These are phyloP conservation scores for Aspergillus panamensis DNA, from an alignment of 495 filamentous ascomycete species.

Conservation along the genomic window DNA sequence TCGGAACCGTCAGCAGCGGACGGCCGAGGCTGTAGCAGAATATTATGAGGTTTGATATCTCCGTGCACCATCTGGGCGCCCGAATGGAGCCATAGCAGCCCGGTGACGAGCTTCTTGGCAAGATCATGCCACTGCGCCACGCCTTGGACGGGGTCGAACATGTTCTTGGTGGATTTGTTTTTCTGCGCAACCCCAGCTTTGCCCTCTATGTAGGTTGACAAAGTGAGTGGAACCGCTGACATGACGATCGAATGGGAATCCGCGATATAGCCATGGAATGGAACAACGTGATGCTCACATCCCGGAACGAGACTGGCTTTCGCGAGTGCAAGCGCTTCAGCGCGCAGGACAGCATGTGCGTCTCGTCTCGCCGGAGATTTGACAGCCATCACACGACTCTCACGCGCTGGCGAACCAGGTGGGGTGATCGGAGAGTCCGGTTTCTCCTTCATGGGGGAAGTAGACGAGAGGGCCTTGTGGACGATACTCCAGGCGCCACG, in stretches of 20 bases:
- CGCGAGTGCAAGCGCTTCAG: slow-evolving; percentile 52
- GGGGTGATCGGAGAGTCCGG: slow-evolving; percentile 31
- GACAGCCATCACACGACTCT: slow-evolving; percentile 46
- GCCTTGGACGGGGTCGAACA: slow-evolving; percentile 51
- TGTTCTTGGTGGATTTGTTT: slow-evolving; percentile 41
- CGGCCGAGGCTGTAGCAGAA: slow-evolving; percentile 39
- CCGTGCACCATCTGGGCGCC: slow-evolving; percentile 47
- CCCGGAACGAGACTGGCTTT: slow-evolving; percentile 38
- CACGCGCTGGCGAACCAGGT: slow-evolving; percentile 45
- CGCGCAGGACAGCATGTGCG: slow-evolving; percentile 45
- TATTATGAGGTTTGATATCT: slow-evolving; percentile 56
- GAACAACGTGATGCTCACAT: slow-evolving; percentile 43
- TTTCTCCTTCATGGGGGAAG: slow-evolving; percentile 3
- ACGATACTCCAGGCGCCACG: slow-evolving; percentile 61
- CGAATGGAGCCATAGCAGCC: slow-evolving; percentile 51
- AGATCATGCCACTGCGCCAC: slow-evolving; percentile 40
- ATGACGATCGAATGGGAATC: slow-evolving; percentile 51
- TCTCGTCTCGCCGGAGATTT: slow-evolving; percentile 51
- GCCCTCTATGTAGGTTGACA: slow-evolving; percentile 49
- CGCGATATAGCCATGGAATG: slow-evolving; percentile 54
- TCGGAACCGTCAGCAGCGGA: slow-evolving; percentile 11
- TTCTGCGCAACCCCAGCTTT: slow-evolving; percentile 30
- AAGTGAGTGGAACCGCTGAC: slow-evolving; percentile 45
- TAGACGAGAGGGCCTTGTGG: slow-evolving; percentile 41
- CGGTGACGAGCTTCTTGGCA: slow-evolving; percentile 46